phyloP scores from a whole-genome alignment of 2,329 filamentous ascomycete species.

The Coniochaeta sp. region DNA sequence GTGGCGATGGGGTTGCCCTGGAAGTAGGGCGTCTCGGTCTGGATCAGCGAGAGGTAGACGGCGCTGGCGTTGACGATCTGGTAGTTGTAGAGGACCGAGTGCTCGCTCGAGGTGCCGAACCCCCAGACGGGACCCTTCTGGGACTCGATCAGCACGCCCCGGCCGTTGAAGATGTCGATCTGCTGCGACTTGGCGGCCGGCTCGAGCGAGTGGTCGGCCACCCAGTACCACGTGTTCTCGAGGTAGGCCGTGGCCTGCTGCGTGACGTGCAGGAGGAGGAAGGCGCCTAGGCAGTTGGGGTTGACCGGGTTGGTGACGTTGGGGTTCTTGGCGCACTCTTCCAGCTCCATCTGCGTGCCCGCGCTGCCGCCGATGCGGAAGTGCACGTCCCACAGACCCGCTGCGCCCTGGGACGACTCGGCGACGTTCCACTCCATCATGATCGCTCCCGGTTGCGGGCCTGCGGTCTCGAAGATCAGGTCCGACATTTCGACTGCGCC shows the following conservation, averaged over 20 bases:
- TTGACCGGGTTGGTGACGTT: constrained; percentile 52
- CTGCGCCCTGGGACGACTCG: constrained; percentile 56
- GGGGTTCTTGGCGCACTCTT: constrained; percentile 73
- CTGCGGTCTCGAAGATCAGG: constrained; percentile 75
- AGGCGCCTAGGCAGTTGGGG: constrained; percentile 64
- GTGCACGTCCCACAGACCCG: constrained; percentile 93
- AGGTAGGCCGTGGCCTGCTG: constrained; percentile 62
- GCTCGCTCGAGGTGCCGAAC: constrained; percentile 66
- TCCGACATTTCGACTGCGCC: constrained; percentile 85
- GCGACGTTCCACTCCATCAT: constrained; percentile 88
- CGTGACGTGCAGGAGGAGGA: constrained; percentile 61
- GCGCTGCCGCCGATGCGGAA: constrained; percentile 83
- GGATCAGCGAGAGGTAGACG: constrained; percentile 75
- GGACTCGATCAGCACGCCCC: constrained; percentile 74
- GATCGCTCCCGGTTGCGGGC: constrained; percentile 78
- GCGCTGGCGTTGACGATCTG: constrained; percentile 71
- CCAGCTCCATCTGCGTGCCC: constrained; percentile 74
- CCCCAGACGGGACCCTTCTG: constrained; percentile 69
- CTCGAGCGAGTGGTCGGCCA: constrained; percentile 85
- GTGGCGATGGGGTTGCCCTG: constrained; percentile 73
- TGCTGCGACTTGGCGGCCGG: constrained; percentile 53
- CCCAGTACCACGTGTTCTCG: constrained; percentile 73
- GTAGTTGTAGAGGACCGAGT: constrained; percentile 72
- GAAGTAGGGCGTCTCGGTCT: constrained; percentile 86
- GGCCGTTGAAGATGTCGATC: constrained; percentile 82